These are phyloP conservation scores for Eucalyptus erythrocorys DNA, from an alignment of 345 rosid genomes.

Conservation along the genomic window DNA sequence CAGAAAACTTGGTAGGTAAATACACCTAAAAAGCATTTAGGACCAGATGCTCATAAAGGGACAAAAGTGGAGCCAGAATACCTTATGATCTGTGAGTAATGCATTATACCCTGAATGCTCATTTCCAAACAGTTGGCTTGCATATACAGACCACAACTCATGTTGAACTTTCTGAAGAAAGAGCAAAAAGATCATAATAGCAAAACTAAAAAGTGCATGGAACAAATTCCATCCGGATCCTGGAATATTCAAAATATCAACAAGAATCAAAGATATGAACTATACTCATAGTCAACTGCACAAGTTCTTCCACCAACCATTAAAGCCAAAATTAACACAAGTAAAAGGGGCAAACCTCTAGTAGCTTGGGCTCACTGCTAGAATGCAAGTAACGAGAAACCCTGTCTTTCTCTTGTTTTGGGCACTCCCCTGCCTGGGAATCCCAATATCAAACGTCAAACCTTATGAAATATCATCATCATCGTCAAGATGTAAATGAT, in stretches of 20 bases:
- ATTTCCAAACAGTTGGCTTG: conserved; percentile 58
- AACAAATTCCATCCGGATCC: not conserved
- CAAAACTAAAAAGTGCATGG: not conserved
- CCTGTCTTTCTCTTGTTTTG: conserved; percentile 42
- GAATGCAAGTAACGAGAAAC: conserved; percentile 36
- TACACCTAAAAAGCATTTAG: not conserved
- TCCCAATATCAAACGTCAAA: not conserved
- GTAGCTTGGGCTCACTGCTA: conserved; percentile 36
- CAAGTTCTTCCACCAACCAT: not conserved
- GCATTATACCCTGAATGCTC: conserved; percentile 84
- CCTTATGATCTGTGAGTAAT: conserved; percentile 84
- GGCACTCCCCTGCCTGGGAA: conserved; percentile 46
- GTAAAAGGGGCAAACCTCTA: conserved; percentile 31
- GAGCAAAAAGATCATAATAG: not conserved
- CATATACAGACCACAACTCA: conserved; percentile 55
- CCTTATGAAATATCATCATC: not conserved
- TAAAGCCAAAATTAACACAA: not conserved
- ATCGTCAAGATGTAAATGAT: not conserved
- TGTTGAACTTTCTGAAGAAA: conserved; percentile 74
- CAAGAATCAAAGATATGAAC: not conserved
- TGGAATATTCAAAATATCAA: not conserved
- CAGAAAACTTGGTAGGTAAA: not conserved
- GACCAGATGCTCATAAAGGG: not conserved
- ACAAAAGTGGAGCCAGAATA: not conserved
- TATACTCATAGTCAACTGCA: not conserved